A percentile compares a stretch with the other conserved stretches of the same genome.
These are phyloP conservation scores for Trypanosoma brucei DNA, from an alignment of 208 protist genomes.

Conservation along the genomic window DNA sequence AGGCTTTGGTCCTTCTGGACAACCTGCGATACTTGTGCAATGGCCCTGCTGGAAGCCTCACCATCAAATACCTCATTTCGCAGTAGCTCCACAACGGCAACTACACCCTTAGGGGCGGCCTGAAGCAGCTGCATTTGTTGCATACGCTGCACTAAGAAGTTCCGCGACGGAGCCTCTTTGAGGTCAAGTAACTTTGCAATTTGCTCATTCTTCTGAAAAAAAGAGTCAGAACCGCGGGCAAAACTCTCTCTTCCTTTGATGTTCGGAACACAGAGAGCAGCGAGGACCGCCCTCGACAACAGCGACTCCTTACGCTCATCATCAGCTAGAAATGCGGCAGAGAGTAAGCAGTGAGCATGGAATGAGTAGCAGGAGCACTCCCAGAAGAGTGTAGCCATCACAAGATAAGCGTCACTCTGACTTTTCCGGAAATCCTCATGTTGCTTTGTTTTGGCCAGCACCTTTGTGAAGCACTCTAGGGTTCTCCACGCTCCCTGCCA, in stretches of 20 bases:
- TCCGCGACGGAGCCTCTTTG: slow-evolving; percentile 29
- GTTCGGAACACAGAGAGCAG: slow-evolving; percentile 55
- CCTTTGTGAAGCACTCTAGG: slow-evolving; percentile 50
- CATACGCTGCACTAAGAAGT: slow-evolving; percentile 24
- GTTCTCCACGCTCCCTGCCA: slow-evolving; percentile 49
- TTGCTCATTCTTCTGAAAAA: slow-evolving; percentile 27
- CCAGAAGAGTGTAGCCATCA: slow-evolving; percentile 68
- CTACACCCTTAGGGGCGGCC: slow-evolving; percentile 19
- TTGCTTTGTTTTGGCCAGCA: slow-evolving; percentile 40
- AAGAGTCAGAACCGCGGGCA: slow-evolving; percentile 28
- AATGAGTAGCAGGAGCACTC: slow-evolving; percentile 54
- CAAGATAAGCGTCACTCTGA: slow-evolving; percentile 39
- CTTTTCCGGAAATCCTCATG: slow-evolving; percentile 14
- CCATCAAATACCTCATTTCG: slow-evolving; percentile 11
- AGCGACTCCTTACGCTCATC: slow-evolving; percentile 25
- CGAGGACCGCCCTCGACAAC: slow-evolving; percentile 55
- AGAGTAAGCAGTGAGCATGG: slow-evolving; percentile 65
- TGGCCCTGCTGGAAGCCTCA: slow-evolving; percentile 16
- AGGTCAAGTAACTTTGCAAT: slow-evolving; percentile 62
- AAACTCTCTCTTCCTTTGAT: slow-evolving; percentile 48
- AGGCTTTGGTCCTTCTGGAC: slow-evolving; percentile 9
- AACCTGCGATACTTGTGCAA: slow-evolving; percentile 18
- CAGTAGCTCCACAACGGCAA: slow-evolving; percentile 14
- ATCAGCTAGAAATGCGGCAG: slow-evolving; percentile 37
- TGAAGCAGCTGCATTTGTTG: slow-evolving; percentile 21